These are phyloP conservation scores for Darksidea phi DNA, from an alignment of 495 filamentous ascomycete genomes.

Conservation along the genomic window DNA sequence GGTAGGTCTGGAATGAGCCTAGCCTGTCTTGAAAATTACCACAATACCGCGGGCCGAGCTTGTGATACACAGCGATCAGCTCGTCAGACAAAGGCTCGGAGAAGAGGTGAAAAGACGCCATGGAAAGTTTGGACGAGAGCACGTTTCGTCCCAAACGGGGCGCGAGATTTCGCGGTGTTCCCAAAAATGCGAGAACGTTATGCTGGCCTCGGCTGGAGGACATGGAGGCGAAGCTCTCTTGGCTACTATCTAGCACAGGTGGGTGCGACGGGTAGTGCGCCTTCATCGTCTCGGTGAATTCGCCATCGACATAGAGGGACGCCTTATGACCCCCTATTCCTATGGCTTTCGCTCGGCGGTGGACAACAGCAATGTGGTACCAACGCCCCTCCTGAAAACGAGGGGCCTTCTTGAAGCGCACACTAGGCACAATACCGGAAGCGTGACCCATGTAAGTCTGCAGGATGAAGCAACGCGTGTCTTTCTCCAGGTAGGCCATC, in stretches of 20 bases:
- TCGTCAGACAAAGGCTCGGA: slow-evolving; percentile 88
- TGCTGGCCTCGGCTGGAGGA: slow-evolving; percentile 48
- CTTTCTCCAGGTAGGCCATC: slow-evolving; percentile 88
- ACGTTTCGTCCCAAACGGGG: slow-evolving; percentile 74
- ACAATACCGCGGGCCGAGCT: slow-evolving; percentile 84
- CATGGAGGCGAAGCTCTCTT: slow-evolving; percentile 61
- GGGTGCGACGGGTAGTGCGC: slow-evolving; percentile 79
- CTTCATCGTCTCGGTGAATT: slow-evolving; percentile 89
- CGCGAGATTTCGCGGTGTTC: slow-evolving; percentile 88
- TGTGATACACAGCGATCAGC: slow-evolving; percentile 83
- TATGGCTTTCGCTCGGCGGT: slow-evolving; percentile 59
- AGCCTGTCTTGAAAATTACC: slow-evolving; percentile 96
- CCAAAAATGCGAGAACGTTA: slow-evolving; percentile 86
- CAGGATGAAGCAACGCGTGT: slow-evolving; percentile 92
- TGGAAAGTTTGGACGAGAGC: slow-evolving; percentile 77
- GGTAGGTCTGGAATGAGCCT: slow-evolving; percentile 94
- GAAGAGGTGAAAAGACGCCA: slow-evolving; percentile 85
- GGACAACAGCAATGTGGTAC: slow-evolving; percentile 90
- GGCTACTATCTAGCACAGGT: slow-evolving; percentile 56
- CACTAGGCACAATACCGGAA: slow-evolving; percentile 74
- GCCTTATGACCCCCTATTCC: slow-evolving; percentile 78
- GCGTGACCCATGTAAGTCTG: slow-evolving; percentile 77
- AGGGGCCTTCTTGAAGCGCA: slow-evolving; percentile 78
- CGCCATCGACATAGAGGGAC: slow-evolving; percentile 85
- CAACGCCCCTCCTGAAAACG: slow-evolving; percentile 71